Evolutionary conservation across 441 rosid genomes (phyloP), one percentile per base, ranked within the genome.

Genomic region (Rhodomyrtus psidioides): DNA sequence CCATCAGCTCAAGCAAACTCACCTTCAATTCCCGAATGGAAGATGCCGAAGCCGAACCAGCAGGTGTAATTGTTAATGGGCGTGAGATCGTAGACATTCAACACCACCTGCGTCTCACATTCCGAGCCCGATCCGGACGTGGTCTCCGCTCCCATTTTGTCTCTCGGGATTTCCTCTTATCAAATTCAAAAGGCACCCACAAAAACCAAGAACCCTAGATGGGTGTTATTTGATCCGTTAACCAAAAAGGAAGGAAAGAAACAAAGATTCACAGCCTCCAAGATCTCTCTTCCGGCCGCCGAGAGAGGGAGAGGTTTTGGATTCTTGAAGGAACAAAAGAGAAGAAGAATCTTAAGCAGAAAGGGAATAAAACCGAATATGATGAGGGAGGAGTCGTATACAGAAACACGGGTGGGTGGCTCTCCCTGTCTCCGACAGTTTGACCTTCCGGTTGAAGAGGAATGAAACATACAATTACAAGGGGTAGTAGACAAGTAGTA

Each of bases 41-140:
- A 81, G 57, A 81, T 81, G 55, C 83, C 83, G 55, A 81, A 53
- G n/a, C 83, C 83, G 83, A 81, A 81, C 83, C 54, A 81, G 83
- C 42, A 9, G 55, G 83, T 81, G 57, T 81, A 81, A 81, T 81
- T 81, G 12, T 81, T 81, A 28, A 81, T 81, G 55, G 83, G 83
- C 55, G 83, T 81, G 83, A 81, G 83, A 53, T 81, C 83, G 83
- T 81, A 81, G 55, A 81, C 83, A 23, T 81, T 81, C 83, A 81
- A 23, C 23, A 8, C 0, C 39, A 81, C 83, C 8, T 1, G 1
- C 9, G 56, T 51, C 83, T 27, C 57, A 4, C 56, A 1, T 49
- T n/a, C 39, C 83, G 54, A 42, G 56, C 83, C 39, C 56, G 83
- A 81, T 81, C 55, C 83, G 83, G 83, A 49, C 23, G 83, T 81